Evolutionary conservation across 129 eudicot genomes (phyloP), one percentile per base, ranked within the genome.

Genomic region (Artemisia tridentata): DNA sequence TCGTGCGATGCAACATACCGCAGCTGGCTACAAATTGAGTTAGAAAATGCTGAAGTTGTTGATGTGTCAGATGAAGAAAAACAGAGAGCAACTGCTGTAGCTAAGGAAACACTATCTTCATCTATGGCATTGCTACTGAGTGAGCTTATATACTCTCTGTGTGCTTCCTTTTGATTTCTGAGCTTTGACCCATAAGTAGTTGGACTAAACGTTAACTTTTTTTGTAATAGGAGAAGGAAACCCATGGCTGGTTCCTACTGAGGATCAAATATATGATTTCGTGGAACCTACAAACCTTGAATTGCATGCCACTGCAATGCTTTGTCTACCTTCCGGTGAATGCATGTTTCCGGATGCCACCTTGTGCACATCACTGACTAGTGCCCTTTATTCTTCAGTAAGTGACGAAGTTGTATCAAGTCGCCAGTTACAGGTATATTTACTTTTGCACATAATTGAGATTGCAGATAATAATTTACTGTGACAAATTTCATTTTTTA

Each of bases 1-100:
- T 89, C 99, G n/a, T 93, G 96, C 61, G 99, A 93, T 84, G 99
- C 97, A 73, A 90, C 83, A 12, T 93, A 93, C 75, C 96, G 99
- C 68, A 89, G 90, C 57, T 89, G 97, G 99, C 86, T 93, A 53
- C 87, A 89, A 76, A 63, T 87, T 67, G 91, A 87, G 77, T 73
- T 89, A 34, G 96, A 85, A 61, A 87, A 85, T 80, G 84, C 91
- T 8, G 88, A 78, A 76, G 80, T 80, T 67, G 80, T 80, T 67
- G 77, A 87, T 25, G 59, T 93, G 38, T 93, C 97, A 74, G 58
- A 2, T 13, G 97, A 85, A 74, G 99, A 93, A 75, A 89, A 80
- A 73, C 79, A 79, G 70, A 85, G 83, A 53, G 88, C 86, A 18
- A 74, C 71, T 61, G 21, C 63, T 55, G 85, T 88, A 47, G 99